Evolutionary conservation across 78 protist genomes (phyloP).

Genomic region (Dictyostelium intermedium): DNA sequence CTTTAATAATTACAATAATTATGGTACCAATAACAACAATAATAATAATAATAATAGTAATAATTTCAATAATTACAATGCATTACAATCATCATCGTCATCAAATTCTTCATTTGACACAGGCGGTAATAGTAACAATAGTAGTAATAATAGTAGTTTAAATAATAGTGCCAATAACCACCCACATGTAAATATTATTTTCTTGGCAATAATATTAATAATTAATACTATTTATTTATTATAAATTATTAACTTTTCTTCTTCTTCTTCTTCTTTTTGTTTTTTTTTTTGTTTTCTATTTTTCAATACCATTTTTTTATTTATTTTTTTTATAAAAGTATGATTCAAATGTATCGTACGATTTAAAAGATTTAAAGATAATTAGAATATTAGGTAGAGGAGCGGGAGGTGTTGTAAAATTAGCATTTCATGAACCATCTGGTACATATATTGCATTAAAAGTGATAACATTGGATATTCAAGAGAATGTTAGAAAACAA

Average conservation of each 20-base stretch:
- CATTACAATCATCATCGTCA: background rate
- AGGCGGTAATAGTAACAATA: background rate
- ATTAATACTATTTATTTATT: background rate
- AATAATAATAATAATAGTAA: background rate
- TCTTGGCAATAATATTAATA: background rate
- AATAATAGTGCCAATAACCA: background rate
- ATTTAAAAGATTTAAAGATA: constrained; percentile 70
- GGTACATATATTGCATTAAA: constrained; percentile 75
- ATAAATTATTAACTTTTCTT: background rate
- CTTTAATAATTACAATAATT: background rate
- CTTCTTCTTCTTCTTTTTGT: background rate
- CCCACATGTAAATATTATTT: background rate
- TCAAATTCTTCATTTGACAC: background rate
- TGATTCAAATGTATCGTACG: constrained; percentile 20
- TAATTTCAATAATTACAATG: background rate
- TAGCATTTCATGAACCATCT: constrained; percentile 63
- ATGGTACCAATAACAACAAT: background rate
- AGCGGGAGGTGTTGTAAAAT: constrained; percentile 80
- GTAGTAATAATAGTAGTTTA: background rate
- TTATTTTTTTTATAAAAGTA: background rate
- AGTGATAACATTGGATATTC: constrained; percentile 80
- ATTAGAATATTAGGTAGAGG: constrained; percentile 72
- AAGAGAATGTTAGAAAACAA: constrained; percentile 80
- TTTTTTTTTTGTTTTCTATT: background rate
- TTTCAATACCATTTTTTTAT: too few species aligned